These are phyloP conservation scores for Erysimum pusillum DNA, from an alignment of 441 rosid genomes.

Conservation along the genomic window DNA sequence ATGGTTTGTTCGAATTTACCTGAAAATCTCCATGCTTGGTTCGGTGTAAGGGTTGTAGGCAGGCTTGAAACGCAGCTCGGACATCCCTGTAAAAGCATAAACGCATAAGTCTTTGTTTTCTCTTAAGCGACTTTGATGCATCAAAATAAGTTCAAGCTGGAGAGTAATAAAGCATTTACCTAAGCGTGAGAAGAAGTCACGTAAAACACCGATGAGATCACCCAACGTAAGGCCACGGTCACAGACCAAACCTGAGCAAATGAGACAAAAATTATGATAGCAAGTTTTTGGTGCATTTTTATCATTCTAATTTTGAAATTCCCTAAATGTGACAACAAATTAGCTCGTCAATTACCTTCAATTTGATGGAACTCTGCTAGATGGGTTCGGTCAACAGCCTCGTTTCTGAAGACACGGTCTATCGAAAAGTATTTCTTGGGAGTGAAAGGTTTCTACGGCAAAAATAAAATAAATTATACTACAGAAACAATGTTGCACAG, in stretches of 20 bases:
- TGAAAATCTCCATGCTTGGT: conserved; percentile 97
- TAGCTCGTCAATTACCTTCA: conserved; percentile 66
- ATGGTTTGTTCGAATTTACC: conserved; percentile 53
- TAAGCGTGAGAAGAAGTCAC: conserved; percentile 89
- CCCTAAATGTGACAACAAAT: background rate
- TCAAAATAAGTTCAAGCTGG: background rate
- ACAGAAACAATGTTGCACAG: background rate
- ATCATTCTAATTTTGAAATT: background rate
- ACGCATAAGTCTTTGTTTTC: conserved; percentile 19
- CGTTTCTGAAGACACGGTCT: conserved; percentile 97
- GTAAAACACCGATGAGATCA: conserved; percentile 85
- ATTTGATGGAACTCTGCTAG: conserved; percentile 98
- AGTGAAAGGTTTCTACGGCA: conserved; percentile 63
- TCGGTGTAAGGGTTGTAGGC: conserved; percentile 98
- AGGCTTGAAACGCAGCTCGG: conserved; percentile 87
- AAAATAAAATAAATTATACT: conserved; percentile 20
- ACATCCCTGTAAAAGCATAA: conserved; percentile 70
- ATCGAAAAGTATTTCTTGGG: conserved; percentile 94
- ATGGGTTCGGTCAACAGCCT: conserved; percentile 94
- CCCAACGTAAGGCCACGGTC: conserved; percentile 93
- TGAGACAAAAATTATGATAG: conserved; percentile 21
- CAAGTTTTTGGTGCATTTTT: background rate
- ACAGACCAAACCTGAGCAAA: conserved; percentile 83
- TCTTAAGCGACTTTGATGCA: conserved; percentile 11
- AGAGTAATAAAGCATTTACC: conserved; percentile 52